These are phyloP conservation scores for Cyclotella sp. DNA, from an alignment of 108 stramenopile species.

Conservation along the genomic window DNA sequence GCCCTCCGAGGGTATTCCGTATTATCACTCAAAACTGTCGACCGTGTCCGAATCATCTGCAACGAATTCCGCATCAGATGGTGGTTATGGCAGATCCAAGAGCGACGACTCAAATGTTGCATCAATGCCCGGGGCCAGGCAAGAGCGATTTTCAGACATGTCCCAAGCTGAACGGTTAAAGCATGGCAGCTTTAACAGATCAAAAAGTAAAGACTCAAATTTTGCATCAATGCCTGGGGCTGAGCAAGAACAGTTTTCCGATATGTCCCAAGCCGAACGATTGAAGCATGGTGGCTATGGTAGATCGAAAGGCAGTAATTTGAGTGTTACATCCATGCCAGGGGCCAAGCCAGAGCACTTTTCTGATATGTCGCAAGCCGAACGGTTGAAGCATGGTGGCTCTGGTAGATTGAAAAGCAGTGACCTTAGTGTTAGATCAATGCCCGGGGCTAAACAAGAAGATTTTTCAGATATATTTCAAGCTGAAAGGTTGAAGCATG, in stretches of 20 bases:
- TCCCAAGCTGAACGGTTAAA: slow-evolving; percentile 26
- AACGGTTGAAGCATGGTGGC: slow-evolving; percentile 15
- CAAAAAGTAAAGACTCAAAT: neutral
- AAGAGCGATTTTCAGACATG: neutral
- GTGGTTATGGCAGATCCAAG: neutral
- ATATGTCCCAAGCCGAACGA: slow-evolving; percentile 28
- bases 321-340: neutral
- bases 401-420: neutral
- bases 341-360: neutral
- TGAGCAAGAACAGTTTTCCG: neutral
- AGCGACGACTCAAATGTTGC: neutral
- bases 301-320: neutral
- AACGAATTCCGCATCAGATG: neutral
- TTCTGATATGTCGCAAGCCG: slow-evolving; percentile 14
- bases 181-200: neutral
- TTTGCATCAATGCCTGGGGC: slow-evolving; percentile 22
- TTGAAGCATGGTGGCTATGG: slow-evolving; percentile 18
- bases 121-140: slow-evolving; percentile 1
- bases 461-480: neutral
- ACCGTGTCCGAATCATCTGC: neutral
- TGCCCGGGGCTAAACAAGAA: slow-evolving; percentile 11
- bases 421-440: neutral
- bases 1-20: neutral
- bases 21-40: neutral
- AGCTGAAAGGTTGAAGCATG: slow-evolving; percentile 10